Base-by-base conservation (phyloP, 805 yeast species). In the Komagataella pastoris region DNA sequence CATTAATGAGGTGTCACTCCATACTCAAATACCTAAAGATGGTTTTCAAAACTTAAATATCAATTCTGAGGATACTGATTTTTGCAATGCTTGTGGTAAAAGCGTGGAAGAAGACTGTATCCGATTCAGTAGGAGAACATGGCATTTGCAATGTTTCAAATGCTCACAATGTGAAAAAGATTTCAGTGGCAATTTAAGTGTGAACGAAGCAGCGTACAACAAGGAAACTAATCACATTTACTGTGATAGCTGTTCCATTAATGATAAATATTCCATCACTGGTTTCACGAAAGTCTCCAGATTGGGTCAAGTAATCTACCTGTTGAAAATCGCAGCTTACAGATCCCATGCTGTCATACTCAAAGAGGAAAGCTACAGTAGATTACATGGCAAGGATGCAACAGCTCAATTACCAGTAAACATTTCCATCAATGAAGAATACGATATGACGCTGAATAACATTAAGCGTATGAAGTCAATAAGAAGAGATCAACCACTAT, bases 31-130 rank as follows among this genome's bases (percentile, higher is more conserved):
- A 47, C 70, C 71, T 4, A 62, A 60, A 43, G 67, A 68, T 51
- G 68, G 70, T 6, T 72, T 73, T 58, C 58, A 69, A 14, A 59
- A 60, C 30, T 69, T 81, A 52, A 64, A 71, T 5, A 73, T 84
- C 3, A 74, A 85, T 0, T 59, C 72, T 2, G 76, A 76, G 51
- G 77, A 91, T 2, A 83, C 88, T 6, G 98, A 91, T 63, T 73
- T 79, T 3, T 93, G 99, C 67, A 69, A 69, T 10, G 62, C 65
- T 1, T 93, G 99, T 64, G 70, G 73, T 2, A 79, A 80, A 62
- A 81, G 89, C 57, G 86, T 91, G 45, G 97, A 93, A 65, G 93
- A 83, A 57, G 75, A 76, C n/a, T 91, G 98, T 66, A 69, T 81
- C 14, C 75, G 73, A 47, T 77, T 73, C 57, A 71, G 71, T 18